Evolutionary conservation across 371 early-diverging fungal species (phyloP).

Genomic region (Lichtheimia ornata): DNA sequence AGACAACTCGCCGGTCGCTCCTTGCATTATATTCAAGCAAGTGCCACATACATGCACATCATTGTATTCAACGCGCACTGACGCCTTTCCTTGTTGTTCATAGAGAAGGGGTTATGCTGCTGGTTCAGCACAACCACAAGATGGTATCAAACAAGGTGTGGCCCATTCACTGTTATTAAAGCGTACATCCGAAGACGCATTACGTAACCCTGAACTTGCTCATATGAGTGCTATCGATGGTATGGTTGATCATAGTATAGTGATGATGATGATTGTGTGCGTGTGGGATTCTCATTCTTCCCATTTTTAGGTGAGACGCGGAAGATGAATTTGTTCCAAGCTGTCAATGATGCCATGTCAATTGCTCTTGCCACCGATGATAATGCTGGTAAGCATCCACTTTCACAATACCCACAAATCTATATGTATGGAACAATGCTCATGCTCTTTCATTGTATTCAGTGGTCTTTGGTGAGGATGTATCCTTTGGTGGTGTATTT

Average conservation of each 20-base stretch:
- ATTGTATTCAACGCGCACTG: too few relatives aligned
- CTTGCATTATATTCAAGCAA: too few relatives aligned
- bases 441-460: not conserved
- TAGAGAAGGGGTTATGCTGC: conserved; percentile 35
- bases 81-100: not conserved
- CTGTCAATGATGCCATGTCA: conserved; percentile 93
- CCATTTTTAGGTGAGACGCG: conserved; percentile 65
- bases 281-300: not conserved
- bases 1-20: too few relatives aligned
- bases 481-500: conserved; percentile 97
- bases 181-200: conserved; percentile 67
- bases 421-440: not conserved
- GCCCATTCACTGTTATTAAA: conserved; percentile 74
- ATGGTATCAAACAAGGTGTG: conserved; percentile 83
- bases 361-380: conserved; percentile 89
- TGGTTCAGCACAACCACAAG: conserved; percentile 60
- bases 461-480: conserved; percentile 98
- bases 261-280: not conserved
- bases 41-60: too few relatives aligned
- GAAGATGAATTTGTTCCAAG: conserved; percentile 94
- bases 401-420: not conserved
- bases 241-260: conserved; percentile 19
- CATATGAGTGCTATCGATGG: conserved; percentile 59
- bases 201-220: conserved; percentile 77
- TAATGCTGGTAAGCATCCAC: conserved; percentile 64